Conservation (phyloP, 2,329 filamentous ascomycete genomes). For the Fusarium nisikadoi region DNA sequence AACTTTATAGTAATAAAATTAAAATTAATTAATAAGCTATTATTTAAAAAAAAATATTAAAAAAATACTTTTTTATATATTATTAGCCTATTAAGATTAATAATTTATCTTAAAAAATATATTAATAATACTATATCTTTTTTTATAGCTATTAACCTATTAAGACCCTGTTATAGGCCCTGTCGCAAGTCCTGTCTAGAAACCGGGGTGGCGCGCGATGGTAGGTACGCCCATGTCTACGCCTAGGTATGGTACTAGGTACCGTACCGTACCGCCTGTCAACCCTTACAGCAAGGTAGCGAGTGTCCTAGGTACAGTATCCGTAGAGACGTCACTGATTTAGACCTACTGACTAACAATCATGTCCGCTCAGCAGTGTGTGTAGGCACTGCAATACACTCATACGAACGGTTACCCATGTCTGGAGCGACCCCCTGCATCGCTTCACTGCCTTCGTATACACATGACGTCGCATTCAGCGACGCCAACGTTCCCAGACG, state of each 20-base stretch:
- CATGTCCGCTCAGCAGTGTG: neutral
- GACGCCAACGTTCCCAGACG: constrained; percentile 30
- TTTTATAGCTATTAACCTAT: too few relatives aligned
- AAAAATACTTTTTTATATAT: too few relatives aligned
- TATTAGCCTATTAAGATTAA: too few relatives aligned
- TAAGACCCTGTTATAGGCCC: too few relatives aligned
- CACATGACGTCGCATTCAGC: constrained; percentile 28
- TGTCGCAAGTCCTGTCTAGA: too few relatives aligned
- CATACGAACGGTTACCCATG: neutral
- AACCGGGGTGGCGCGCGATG: too few relatives aligned
- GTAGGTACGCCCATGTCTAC: neutral
- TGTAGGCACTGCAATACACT: neutral
- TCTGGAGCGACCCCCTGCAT: constrained; percentile 10
- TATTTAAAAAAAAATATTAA: too few relatives aligned
- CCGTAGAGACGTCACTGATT: neutral
- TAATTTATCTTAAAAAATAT: too few relatives aligned
- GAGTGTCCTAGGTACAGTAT: neutral
- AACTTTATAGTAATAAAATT: too few relatives aligned
- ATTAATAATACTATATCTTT: too few relatives aligned
- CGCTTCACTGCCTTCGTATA: constrained; percentile 17
- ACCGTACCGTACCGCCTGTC: neutral
- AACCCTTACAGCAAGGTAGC: neutral
- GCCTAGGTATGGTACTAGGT: neutral
- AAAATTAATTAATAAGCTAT: too few relatives aligned
- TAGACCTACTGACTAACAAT: neutral